Evolutionary conservation across 179 eudicot species (phyloP).

Genomic region (Sideroxylon spinosum): DNA sequence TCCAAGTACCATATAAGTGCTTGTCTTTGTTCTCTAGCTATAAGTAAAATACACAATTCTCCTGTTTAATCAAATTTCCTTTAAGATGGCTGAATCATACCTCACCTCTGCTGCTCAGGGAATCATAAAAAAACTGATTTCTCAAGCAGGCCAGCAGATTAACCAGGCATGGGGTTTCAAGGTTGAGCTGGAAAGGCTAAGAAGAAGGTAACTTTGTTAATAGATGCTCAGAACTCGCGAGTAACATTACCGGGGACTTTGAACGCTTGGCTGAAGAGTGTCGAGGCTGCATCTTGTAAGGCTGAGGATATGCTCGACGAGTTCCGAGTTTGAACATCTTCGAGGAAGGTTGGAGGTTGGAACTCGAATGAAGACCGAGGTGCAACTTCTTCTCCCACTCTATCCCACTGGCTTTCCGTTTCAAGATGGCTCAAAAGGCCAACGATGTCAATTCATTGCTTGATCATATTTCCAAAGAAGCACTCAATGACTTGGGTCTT

Average conservation of each 20-base stretch:
- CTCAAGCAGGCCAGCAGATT: not conserved
- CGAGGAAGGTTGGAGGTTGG: not conserved
- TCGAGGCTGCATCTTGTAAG: not conserved
- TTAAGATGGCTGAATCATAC: not conserved
- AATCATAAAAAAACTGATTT: not conserved
- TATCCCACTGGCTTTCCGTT: not conserved
- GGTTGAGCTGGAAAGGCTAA: not conserved
- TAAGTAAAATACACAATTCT: no score
- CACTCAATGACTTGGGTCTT: not conserved
- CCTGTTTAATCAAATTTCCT: no score
- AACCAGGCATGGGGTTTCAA: constrained; percentile 1
- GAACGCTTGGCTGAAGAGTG: not conserved
- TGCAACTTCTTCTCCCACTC: not conserved
- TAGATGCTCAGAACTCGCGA: not conserved
- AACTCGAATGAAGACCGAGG: not conserved
- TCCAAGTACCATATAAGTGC: no score
- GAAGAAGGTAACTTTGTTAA: not conserved
- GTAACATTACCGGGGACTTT: no score
- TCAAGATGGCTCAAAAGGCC: not conserved
- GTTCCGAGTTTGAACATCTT: not conserved
- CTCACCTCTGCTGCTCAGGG: not conserved
- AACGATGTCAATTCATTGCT: not conserved
- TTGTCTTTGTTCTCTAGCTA: no score
- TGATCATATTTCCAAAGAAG: not conserved
- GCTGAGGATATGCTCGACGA: not conserved